Evolutionary conservation across 1,284 basidiomycete genomes (phyloP).

Genomic region (Trichosporon coremiiforme): DNA sequence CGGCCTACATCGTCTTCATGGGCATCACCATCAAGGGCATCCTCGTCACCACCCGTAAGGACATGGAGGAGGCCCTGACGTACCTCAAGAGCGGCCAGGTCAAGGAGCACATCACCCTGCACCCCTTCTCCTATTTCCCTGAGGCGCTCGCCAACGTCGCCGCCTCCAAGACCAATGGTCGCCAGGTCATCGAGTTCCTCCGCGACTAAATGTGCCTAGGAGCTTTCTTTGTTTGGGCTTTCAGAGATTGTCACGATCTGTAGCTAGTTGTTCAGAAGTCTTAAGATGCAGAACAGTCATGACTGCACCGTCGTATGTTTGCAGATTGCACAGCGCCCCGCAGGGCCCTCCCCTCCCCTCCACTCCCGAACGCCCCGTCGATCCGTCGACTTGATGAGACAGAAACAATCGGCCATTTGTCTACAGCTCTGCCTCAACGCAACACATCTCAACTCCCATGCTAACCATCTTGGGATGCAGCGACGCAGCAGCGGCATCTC

Average conservation of each 20-base stretch:
- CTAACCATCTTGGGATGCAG: no score
- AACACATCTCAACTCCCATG: no score
- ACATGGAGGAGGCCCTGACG: constrained; percentile 31
- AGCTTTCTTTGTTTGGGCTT: constrained; percentile 14
- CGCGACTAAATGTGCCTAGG: neutral
- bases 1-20: constrained; percentile 47
- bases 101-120: constrained; percentile 31
- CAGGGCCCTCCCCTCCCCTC: no score
- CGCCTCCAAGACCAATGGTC: constrained; percentile 24
- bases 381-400: no score
- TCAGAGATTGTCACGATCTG: neutral
- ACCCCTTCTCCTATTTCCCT: constrained; percentile 31
- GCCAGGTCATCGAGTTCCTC: constrained; percentile 29
- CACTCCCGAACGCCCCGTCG: no score
- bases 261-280: constrained; percentile 7
- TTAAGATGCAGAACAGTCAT: neutral
- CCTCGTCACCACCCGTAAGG: constrained; percentile 41
- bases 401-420: no score
- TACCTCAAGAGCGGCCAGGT: constrained; percentile 29
- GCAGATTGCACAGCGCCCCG: no score
- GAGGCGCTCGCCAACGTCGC: constrained; percentile 27
- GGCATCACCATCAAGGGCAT: constrained; percentile 54
- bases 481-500: neutral
- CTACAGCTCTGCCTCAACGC: no score
- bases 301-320: neutral